Conservation (phyloP, 2,329 filamentous ascomycete genomes). For the Colletotrichum kahawae region DNA sequence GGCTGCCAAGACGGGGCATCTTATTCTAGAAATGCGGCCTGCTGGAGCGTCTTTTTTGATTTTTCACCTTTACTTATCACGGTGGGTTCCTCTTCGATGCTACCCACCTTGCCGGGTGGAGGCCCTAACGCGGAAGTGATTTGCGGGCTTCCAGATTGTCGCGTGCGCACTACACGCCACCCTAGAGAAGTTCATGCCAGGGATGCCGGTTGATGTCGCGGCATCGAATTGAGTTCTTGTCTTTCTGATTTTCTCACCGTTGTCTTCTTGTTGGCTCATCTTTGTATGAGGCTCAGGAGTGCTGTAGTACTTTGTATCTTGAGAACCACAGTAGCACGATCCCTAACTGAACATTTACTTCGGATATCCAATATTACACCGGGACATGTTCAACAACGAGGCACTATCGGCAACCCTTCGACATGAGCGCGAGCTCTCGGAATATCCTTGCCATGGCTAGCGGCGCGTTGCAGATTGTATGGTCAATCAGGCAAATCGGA, state of each 20-base stretch:
- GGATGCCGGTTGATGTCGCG: not conserved
- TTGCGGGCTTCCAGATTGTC: not conserved
- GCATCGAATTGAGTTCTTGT: not conserved
- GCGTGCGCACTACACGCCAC: not conserved
- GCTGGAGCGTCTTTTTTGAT: not conserved
- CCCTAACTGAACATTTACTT: fast-evolving
- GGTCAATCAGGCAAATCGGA: not conserved
- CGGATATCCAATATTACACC: fast-evolving
- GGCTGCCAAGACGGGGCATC: not conserved
- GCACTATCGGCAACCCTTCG: not conserved
- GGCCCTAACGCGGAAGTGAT: not conserved
- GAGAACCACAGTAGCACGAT: not conserved
- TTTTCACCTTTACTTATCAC: not conserved
- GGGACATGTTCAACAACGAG: not conserved
- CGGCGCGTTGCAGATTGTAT: not conserved
- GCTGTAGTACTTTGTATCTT: fast-evolving
- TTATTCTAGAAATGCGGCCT: not conserved
- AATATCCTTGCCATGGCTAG: not conserved
- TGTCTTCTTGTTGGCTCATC: not conserved
- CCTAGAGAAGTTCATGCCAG: not conserved
- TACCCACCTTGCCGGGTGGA: not conserved
- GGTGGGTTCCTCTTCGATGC: not conserved
- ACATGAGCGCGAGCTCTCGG: not conserved
- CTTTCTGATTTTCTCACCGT: not conserved
- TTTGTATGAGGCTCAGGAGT: fast-evolving